Evolutionary conservation across 441 rosid species (phyloP), one percentile per base, ranked within the genome.

Genomic region (Hura crepitans): DNA sequence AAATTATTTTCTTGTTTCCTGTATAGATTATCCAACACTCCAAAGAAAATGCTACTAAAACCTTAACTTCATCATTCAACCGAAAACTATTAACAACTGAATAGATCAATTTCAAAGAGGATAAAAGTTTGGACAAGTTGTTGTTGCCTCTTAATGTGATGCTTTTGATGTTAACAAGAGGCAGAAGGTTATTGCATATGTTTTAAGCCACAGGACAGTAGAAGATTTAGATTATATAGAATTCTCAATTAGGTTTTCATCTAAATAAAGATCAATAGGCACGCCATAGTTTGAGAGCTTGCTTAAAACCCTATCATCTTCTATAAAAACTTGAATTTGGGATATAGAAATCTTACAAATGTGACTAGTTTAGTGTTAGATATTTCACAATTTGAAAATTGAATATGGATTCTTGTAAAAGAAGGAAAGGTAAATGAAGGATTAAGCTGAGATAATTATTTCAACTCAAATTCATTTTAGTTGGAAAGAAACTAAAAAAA

Each of bases 31-130:
- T 85, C 79, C 23, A 85, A 54, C 72, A 75, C 4, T 85, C 51
- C 57, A 77, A 55, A 7, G 89, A 69, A 77, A 87, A 77, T 22
- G 72, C 79, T 35, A 73, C 81, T 0, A 86, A 85, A n/a, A 83
- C 77, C 68, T 78, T 78, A 33, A 82, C 53, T 53, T 75, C 57
- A 64, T 35, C 39, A 37, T 65, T 59, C 23, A 71, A 39, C 61
- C 69, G 37, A 67, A 67, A 56, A 27, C 66, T 71, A 2, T 14
- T 30, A 15, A 84, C 70, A 50, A 71, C 66, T 17, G 78, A 72
- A 56, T 80, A 71, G 73, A 86, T 68, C 56, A 71, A 72, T 79
- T 69, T 74, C 74, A 86, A 64, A 28, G 77, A 20, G 11, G 79
- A 69, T 11, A 78, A 75, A 60, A 86, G 69, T 77, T 67, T 72